Evolutionary conservation across 768 basidiomycete genomes (phyloP), one percentile per base, ranked within the genome.

Genomic region (Pisolithus orientalis): DNA sequence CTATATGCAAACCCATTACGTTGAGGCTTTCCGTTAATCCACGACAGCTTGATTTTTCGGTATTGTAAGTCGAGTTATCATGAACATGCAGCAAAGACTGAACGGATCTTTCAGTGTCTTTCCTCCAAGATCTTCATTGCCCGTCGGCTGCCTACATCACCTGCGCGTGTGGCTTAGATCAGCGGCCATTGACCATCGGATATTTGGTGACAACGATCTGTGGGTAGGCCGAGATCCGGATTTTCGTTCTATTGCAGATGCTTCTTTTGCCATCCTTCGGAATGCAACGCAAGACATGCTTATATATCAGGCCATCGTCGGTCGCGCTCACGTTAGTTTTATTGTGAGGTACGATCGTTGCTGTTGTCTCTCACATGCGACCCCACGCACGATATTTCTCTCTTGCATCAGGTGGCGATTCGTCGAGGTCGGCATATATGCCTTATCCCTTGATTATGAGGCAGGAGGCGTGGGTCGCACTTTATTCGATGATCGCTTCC

Each of bases 141-240:
- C 84, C 0, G 66, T 67, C n/a, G 80, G 76, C 0, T 78, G 75
- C 50, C 62, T 84, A 3, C 80, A 72, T 67, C 76, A 78, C 14
- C 67, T 85, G 21, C 81, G 85, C 0, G 79, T 85, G 17, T 87
- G 85, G 84, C 68, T 86, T 42, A 74, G 80, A 13, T 74, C 74
- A 5, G 75, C 76, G 31, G 74, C 70, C n/a, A 66, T 80, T 37
- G 80, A 85, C 51, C 85, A 84, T 54, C 76, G 82, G 34, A 51
- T 86, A 42, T 86, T 87, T 58, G 75, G 76, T 34, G 80, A 81
- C 17, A 80, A 83, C 57, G 80, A 83, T 27, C 60, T 86, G 27
- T 85, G 83, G 82, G 67, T 85, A 11, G 84, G 80, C 16, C 80
- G 72, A 59, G 83, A 87, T 59, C 81, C 80, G 5, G 82, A 86